Percentiles rank a stretch among this genome's conserved stretches.
Evolutionary conservation across 495 filamentous ascomycete species (phyloP).

Genomic region (Hypoxylon trugodes): DNA sequence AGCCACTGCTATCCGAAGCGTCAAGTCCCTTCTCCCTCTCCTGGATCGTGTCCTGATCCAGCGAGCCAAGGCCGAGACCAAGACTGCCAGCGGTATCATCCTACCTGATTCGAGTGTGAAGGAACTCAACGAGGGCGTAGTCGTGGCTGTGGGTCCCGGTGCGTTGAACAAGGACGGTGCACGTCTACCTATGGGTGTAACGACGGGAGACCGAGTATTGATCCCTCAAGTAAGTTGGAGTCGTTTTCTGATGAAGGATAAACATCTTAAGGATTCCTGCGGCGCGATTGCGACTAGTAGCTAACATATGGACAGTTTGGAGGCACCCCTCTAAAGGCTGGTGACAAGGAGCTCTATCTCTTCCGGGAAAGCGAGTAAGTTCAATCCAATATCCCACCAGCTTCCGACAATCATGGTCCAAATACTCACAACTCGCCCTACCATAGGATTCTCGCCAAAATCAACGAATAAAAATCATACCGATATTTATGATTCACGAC

Average conservation of each 20-base stretch:
- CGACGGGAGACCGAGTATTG: constrained; percentile 88
- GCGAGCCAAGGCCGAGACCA: constrained; percentile 95
- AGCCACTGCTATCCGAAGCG: constrained; percentile 84
- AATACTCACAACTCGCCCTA: background rate
- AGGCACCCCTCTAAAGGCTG: constrained; percentile 94
- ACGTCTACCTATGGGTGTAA: constrained; percentile 81
- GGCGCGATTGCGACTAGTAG: background rate
- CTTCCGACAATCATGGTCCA: background rate
- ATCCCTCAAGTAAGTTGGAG: constrained; percentile 84
- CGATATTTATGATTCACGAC: constrained; percentile 43
- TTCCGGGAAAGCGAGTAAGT: constrained; percentile 97
- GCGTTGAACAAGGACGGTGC: constrained; percentile 85
- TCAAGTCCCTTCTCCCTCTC: constrained; percentile 94
- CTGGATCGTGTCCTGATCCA: constrained; percentile 98
- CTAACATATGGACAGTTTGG: constrained; percentile 74
- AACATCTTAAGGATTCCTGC: too few species aligned
- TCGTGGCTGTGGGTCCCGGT: constrained; percentile 94
- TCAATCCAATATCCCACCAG: too few species aligned
- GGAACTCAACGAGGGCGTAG: constrained; percentile 96
- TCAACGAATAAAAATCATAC: constrained; percentile 71
- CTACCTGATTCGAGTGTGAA: constrained; percentile 96
- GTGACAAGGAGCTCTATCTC: constrained; percentile 93
- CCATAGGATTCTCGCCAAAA: constrained; percentile 82
- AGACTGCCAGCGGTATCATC: constrained; percentile 96
- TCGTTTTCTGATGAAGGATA: constrained; percentile 7